Base-by-base conservation (phyloP, 805 yeast genomes). In the Kregervanrija fluxuum region DNA sequence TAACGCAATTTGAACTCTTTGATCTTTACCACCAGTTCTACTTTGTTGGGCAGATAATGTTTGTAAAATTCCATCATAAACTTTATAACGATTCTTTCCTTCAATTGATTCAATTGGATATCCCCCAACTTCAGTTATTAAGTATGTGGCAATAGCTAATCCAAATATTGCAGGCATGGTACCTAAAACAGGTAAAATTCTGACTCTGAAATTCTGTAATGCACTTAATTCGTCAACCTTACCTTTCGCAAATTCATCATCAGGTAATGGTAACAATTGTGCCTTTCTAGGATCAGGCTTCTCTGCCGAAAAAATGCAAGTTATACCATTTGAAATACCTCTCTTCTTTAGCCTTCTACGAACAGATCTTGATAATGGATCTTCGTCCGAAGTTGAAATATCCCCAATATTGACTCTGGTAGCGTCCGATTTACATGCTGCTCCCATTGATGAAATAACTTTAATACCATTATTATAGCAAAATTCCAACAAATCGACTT, bases 141-240 rank as follows among this genome's bases (percentile, higher is more conserved):
- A 69, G 66, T 86, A 82, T 0, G 96, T 84, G 3, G 96, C 95
- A 45, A 91, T 75, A 0, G 96, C 78, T 40, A 93, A 72, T 1
- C 98, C 99, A 68, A 93, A 93, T 65, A 91, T 83, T 9, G 93
- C 97, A 1, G 99, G 99, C 83, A 93, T 80, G 0, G 99, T 87
- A 3, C 99, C 98, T 50, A 93, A 67, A 0, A 93, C 99, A 0
- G 99, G 99, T 45, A 93, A 71, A 39, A 93, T 91, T 54, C 99
- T 74, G 10, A 90, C 97, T 54, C 99, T 75, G 70, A 93, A 93
- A 65, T 88, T 89, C 55, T 79, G 82, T 52, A 93, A 65, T 2
- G 96, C 95, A 48, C 95, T 79, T 37, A 93, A 70, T 61, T 95
- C 93, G 51, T 80, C 93, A 33, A 91, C 95, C 46, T 80, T 71